These are phyloP conservation scores for Podospora pseudocomata DNA, from an alignment of 495 filamentous ascomycete genomes.

Conservation along the genomic window DNA sequence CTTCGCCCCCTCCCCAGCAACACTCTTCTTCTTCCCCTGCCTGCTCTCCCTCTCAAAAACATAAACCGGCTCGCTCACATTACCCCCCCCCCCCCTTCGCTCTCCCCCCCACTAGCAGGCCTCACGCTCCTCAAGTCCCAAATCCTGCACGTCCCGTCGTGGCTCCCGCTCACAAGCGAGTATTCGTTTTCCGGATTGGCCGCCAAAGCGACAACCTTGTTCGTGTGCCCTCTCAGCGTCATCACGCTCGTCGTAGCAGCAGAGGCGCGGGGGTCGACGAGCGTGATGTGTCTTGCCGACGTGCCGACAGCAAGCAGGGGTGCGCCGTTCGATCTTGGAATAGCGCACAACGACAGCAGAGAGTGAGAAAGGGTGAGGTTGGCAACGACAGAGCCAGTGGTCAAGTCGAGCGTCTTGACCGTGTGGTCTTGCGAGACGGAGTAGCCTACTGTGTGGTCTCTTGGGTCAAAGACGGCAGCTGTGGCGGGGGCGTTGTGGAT, in stretches of 20 bases:
- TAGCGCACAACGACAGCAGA: constrained; percentile 67
- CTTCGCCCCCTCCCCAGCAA: constrained; percentile 75
- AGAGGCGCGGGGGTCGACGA: constrained; percentile 80
- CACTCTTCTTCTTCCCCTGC: constrained; percentile 54
- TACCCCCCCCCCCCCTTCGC: constrained; percentile 48
- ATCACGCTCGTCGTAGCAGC: constrained; percentile 71
- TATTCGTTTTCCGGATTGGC: constrained; percentile 70
- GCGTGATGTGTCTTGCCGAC: constrained; percentile 77
- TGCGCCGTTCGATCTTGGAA: constrained; percentile 49
- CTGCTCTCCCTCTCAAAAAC: constrained; percentile 74
- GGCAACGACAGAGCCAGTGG: constrained; percentile 68
- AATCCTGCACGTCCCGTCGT: constrained; percentile 85
- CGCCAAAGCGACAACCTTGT: constrained; percentile 70
- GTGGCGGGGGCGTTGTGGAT: constrained; percentile 70
- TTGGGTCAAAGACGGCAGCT: constrained; percentile 74
- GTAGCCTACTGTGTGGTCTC: constrained; percentile 84
- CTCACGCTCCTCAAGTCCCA: constrained; percentile 85
- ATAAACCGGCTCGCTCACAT: constrained; percentile 77
- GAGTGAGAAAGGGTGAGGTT: constrained; percentile 78
- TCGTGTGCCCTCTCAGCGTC: constrained; percentile 85
- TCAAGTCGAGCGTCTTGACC: constrained; percentile 84
- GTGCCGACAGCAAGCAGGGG: constrained; percentile 81
- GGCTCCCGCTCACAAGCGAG: constrained; percentile 73
- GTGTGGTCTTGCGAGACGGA: constrained; percentile 85
- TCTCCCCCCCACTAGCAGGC: constrained; percentile 57